Conservation (phyloP, 257 asterid genomes). For the Paraleonurus japonicus region DNA sequence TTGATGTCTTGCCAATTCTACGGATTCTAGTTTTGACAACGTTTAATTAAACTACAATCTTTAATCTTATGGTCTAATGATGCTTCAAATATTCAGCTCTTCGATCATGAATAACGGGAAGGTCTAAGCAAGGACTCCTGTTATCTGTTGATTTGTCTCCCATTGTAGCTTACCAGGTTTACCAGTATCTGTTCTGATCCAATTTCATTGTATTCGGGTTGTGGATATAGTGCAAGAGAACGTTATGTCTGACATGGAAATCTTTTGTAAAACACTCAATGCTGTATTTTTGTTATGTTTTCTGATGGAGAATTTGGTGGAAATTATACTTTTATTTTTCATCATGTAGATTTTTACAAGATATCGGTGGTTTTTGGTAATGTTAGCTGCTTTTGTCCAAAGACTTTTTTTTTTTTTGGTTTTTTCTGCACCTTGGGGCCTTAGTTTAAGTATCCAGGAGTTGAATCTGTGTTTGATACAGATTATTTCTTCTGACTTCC, state of each 20-base stretch:
- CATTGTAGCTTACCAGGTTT: no score
- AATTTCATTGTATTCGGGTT: background rate
- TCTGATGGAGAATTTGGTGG: background rate
- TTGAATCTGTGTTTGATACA: background rate
- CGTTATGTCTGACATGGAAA: conserved; percentile 11
- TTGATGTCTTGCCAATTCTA: background rate
- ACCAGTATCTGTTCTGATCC: conserved; percentile 7
- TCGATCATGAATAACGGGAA: background rate
- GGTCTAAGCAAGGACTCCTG: background rate
- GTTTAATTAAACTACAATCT: conserved; percentile 1
- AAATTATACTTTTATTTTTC: background rate
- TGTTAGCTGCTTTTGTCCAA: conserved; percentile 1
- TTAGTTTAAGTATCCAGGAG: conserved; percentile 10
- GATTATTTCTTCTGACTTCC: conserved; percentile 9
- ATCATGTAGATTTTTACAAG: background rate
- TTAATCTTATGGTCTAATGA: background rate
- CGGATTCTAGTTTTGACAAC: background rate
- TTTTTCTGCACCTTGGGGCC: conserved; percentile 11
- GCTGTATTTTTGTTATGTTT: background rate
- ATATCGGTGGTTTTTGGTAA: background rate
- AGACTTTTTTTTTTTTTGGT: background rate
- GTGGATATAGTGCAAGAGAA: background rate
- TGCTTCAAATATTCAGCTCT: background rate
- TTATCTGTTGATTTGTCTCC: background rate
- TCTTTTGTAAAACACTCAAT: background rate